These are phyloP conservation scores for Cladosporium sp. DNA, from an alignment of 2,329 filamentous ascomycete species.

Conservation along the genomic window DNA sequence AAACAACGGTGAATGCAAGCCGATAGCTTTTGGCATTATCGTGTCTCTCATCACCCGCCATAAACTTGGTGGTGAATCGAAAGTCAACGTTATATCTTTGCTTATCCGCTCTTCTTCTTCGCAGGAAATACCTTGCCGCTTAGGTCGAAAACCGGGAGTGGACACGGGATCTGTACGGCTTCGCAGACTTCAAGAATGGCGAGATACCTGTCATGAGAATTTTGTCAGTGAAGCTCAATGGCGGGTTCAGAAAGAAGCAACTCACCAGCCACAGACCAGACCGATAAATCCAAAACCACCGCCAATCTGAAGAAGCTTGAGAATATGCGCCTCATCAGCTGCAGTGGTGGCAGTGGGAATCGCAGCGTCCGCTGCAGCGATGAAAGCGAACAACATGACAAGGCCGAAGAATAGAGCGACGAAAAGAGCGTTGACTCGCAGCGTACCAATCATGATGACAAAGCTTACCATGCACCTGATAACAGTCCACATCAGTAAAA, in stretches of 20 bases:
- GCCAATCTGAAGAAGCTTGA: slow-evolving; percentile 20
- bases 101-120: slow-evolving; percentile 12
- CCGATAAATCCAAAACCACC: slow-evolving; percentile 27
- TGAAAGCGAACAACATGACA: slow-evolving; percentile 24
- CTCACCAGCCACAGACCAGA: slow-evolving; percentile 22
- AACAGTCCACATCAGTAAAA: background rate
- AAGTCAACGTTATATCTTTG: no score
- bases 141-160: slow-evolving; percentile 22
- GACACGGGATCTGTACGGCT: slow-evolving; percentile 22
- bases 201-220: slow-evolving; percentile 15
- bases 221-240: background rate
- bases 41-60: no score
- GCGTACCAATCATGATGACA: slow-evolving; percentile 21
- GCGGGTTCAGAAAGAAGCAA: background rate
- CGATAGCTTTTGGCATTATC: no score
- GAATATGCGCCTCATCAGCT: slow-evolving; percentile 20
- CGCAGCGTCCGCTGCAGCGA: slow-evolving; percentile 26
- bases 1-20: no score
- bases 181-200: slow-evolving; percentile 21
- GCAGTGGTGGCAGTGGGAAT: slow-evolving; percentile 16
- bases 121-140: slow-evolving; percentile 19
- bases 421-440: slow-evolving; percentile 25
- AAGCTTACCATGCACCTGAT: slow-evolving; percentile 25
- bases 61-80: no score
- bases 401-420: slow-evolving; percentile 24